Conservation (phyloP, 2,329 filamentous ascomycete species). For the Elsinoe arachidis region DNA sequence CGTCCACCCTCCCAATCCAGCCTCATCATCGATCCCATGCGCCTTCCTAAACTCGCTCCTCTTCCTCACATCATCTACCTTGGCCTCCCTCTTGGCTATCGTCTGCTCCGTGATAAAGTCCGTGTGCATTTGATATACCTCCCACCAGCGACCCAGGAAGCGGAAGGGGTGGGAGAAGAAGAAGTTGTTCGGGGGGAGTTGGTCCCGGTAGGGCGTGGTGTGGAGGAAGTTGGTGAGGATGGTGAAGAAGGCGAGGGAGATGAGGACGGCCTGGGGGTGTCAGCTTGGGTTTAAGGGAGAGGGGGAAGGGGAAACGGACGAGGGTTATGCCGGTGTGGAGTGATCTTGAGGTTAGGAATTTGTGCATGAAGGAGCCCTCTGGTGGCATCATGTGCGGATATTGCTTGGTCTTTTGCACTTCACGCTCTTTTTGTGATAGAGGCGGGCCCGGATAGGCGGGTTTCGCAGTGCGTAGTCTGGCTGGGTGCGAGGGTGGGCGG, state of each 20-base stretch:
- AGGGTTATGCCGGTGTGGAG: conserved; percentile 79
- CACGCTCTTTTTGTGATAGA: conserved; percentile 55
- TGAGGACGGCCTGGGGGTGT: conserved; percentile 51
- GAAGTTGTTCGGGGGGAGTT: conserved; percentile 63
- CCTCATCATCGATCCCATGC: conserved; percentile 63
- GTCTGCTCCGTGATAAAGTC: conserved; percentile 61
- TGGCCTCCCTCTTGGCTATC: conserved; percentile 60
- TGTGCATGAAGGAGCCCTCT: conserved; percentile 70
- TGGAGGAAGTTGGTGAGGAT: conserved; percentile 70
- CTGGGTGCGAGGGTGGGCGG: conserved; percentile 81
- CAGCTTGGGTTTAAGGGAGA: background rate
- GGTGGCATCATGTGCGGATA: conserved; percentile 90
- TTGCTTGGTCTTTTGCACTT: conserved; percentile 57
- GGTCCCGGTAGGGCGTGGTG: conserved; percentile 69
- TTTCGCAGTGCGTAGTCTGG: conserved; percentile 53
- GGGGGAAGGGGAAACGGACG: conserved; percentile 42
- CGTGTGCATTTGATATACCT: conserved; percentile 70
- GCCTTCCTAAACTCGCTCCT: conserved; percentile 75
- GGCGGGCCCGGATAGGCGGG: conserved; percentile 65
- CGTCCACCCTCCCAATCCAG: conserved; percentile 40
- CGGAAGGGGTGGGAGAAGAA: conserved; percentile 61
- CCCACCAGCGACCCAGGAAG: conserved; percentile 55
- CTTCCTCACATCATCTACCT: conserved; percentile 81
- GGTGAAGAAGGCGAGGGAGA: conserved; percentile 60
- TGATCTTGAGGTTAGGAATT: conserved; percentile 67